phyloP scores from a whole-genome alignment of 2,329 filamentous ascomycete genomes.

The Myriosclerotinia scirpicola region DNA sequence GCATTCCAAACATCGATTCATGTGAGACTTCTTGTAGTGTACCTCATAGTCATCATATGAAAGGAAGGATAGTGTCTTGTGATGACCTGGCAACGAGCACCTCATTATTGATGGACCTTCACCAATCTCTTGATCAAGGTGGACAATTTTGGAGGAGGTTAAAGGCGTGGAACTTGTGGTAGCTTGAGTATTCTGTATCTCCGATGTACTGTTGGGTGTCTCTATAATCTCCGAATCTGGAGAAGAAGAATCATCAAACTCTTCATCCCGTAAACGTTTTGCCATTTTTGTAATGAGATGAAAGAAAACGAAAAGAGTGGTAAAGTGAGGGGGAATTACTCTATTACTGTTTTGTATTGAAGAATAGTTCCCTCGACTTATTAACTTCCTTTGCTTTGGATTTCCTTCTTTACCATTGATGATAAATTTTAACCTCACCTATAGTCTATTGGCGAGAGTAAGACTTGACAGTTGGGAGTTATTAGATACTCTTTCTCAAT shows the following conservation, averaged over 20 bases:
- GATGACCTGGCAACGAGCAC: slow-evolving; percentile 81
- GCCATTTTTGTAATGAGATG: slow-evolving; percentile 48
- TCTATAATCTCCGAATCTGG: slow-evolving; percentile 39
- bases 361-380: not conserved
- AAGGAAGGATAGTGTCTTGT: slow-evolving; percentile 65
- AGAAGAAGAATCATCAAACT: slow-evolving; percentile 46
- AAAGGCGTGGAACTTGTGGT: slow-evolving; percentile 33
- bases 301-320: slow-evolving; percentile 1
- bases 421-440: not conserved
- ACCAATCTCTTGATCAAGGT: slow-evolving; percentile 59
- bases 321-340: slow-evolving; percentile 43
- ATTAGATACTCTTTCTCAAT: not conserved
- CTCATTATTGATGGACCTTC: slow-evolving; percentile 56
- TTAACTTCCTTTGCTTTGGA: not conserved
- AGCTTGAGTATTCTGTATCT: slow-evolving; percentile 32
- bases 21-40: slow-evolving; percentile 79
- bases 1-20: slow-evolving; percentile 83
- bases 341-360: slow-evolving; percentile 20
- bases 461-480: not conserved
- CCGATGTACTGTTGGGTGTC: slow-evolving; percentile 23
- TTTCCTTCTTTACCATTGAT: not conserved
- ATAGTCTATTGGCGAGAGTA: not conserved
- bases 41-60: slow-evolving; percentile 80
- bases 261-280: slow-evolving; percentile 59
- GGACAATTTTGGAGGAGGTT: slow-evolving; percentile 55